phyloP scores from a whole-genome alignment of 805 yeast genomes.

The Sugiyamaella qingdaonensis region DNA sequence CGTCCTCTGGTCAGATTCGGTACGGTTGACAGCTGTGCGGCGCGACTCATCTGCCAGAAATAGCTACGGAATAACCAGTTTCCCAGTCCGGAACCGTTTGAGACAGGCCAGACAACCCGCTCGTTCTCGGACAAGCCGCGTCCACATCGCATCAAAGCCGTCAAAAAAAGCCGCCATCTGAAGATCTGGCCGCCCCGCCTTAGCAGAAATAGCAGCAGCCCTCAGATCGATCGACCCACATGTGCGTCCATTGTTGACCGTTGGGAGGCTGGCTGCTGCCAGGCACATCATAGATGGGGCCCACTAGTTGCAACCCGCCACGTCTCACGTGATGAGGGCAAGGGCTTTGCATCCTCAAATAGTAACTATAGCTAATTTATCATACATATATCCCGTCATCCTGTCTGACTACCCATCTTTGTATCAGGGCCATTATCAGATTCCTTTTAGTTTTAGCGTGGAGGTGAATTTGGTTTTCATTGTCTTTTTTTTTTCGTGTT shows the following conservation, averaged over 20 bases:
- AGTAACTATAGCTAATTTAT: background rate
- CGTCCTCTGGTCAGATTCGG: background rate
- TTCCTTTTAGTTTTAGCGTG: background rate
- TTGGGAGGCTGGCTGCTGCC: background rate
- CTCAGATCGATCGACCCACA: background rate
- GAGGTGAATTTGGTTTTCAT: background rate
- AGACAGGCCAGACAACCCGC: background rate
- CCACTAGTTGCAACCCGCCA: background rate
- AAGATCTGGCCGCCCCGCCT: background rate
- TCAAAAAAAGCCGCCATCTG: background rate
- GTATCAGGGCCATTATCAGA: background rate
- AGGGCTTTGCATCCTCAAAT: conserved; percentile 1
- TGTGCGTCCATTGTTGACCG: background rate
- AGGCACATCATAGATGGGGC: background rate
- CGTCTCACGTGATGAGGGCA: background rate
- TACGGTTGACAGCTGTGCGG: conserved; percentile 1
- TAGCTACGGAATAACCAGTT: background rate
- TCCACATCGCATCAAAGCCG: background rate
- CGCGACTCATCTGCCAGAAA: background rate
- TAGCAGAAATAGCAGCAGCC: too few relatives aligned
- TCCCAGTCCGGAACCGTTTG: background rate
- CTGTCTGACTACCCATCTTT: background rate
- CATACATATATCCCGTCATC: background rate
- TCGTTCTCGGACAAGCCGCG: background rate
- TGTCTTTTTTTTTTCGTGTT: background rate